Base-by-base conservation (phyloP, 768 basidiomycete genomes). In the Xanthoconium purpureum region DNA sequence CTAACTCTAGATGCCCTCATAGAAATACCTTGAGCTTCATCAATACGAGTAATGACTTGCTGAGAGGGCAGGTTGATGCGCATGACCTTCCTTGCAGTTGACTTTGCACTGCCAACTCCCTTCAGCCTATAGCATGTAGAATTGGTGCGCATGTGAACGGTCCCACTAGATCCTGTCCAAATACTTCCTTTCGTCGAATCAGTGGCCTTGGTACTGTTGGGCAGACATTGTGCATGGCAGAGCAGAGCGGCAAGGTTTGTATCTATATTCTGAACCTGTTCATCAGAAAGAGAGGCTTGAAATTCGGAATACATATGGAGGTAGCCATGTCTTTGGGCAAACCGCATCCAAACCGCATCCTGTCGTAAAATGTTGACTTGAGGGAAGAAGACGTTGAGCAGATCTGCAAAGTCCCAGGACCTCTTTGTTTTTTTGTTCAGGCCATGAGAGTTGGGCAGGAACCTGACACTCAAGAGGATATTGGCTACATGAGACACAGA, bases 401-500 rank as follows among this genome's bases (percentile, higher is more conserved):
- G 20, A 6, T 33, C 40, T 14, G 52, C 1, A 47, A 57, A 57
- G 30, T 57, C 42, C 40, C 51, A 57, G 52, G 3, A 39, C 9
- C 14, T 1, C n/a, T 49, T 57, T 5, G 18, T 49, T 10, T 48
- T 57, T n/a, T 43, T 57, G 3, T 45, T 50, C 12, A 57, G 14
- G 1, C 47, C 47, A 49, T 57, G 20, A 4, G 56, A 53, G 37
- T 57, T 57, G 29, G 56, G 47, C 15, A 57, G 10, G 38, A 58
- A 54, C 5, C 33, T 54, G 36, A 58, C 48, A 2, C 57, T 58
- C 6, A 50, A 14, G 3, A 58, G 43, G 3, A 0, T 47, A 9
- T 55, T 2, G 1, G 18, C 6, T 7, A 55, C 28, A 14, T 32
- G 38, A 32, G 48, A 50, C 9, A 55, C 44, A 3, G 57, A 54